These are phyloP conservation scores for Mucor velutinosus DNA, from an alignment of 371 early-diverging fungal genomes.

Conservation along the genomic window DNA sequence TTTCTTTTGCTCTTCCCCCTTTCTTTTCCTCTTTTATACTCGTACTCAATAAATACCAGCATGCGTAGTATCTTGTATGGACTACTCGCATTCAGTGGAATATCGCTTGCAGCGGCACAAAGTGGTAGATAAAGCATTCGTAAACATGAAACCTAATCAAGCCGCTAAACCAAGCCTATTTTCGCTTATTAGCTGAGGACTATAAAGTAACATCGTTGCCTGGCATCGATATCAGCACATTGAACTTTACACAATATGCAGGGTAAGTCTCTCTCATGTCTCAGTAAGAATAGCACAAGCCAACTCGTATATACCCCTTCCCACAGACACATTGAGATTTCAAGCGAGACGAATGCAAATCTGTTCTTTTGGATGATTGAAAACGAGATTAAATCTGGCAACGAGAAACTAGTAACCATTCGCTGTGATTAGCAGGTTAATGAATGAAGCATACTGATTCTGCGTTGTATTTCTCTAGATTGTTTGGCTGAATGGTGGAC, in stretches of 20 bases:
- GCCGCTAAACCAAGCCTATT: background rate
- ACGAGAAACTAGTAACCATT: conserved; percentile 39
- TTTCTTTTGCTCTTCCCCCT: background rate
- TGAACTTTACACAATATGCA: conserved; percentile 60
- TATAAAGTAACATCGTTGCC: conserved; percentile 59
- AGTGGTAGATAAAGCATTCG: conserved; percentile 8
- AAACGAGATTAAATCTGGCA: conserved; percentile 28
- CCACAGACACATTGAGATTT: conserved; percentile 50
- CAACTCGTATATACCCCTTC: background rate
- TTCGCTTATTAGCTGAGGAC: conserved; percentile 45
- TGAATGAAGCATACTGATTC: background rate
- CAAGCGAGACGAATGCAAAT: conserved; percentile 42
- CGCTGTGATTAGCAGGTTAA: background rate
- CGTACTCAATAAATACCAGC: background rate
- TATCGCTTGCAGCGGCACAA: conserved; percentile 7
- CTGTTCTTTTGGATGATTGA: conserved; percentile 64
- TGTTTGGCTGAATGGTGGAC: conserved; percentile 90
- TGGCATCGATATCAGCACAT: conserved; percentile 39
- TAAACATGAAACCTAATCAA: background rate
- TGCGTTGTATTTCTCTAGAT: conserved; percentile 43
- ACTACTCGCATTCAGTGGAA: conserved; percentile 5
- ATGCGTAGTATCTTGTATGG: conserved; percentile 8
- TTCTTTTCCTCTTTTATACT: background rate
- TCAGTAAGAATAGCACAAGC: background rate
- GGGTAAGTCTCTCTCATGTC: conserved; percentile 39